Conservation (phyloP, 495 filamentous ascomycete species). For the Neurospora sp. region DNA sequence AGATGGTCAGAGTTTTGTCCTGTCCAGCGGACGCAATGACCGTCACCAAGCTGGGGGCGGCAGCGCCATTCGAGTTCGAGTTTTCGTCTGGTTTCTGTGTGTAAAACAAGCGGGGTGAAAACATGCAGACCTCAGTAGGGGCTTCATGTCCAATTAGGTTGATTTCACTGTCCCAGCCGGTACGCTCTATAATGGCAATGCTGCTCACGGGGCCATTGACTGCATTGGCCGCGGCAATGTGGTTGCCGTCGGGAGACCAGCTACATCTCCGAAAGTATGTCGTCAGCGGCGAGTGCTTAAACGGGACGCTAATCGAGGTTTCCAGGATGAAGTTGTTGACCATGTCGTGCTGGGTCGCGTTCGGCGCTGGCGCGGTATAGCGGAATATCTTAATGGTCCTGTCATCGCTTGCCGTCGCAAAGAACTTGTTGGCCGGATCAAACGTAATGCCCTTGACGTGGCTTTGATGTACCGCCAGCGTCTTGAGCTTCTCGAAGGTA, state of each 20-base stretch:
- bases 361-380: conserved; percentile 83
- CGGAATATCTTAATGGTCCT: conserved; percentile 94
- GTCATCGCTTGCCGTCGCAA: conserved; percentile 95
- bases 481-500: conserved; percentile 97
- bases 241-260: conserved; percentile 94
- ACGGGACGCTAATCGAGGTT: conserved; percentile 73
- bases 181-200: conserved; percentile 88
- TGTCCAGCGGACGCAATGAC: conserved; percentile 95
- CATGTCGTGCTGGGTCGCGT: conserved; percentile 87
- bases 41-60: conserved; percentile 52
- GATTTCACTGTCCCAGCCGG: conserved; percentile 91
- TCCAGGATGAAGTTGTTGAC: conserved; percentile 91
- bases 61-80: conserved; percentile 18
- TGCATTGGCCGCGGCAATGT: conserved; percentile 94
- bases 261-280: conserved; percentile 96
- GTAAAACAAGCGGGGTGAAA: conserved; percentile 80
- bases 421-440: conserved; percentile 98
- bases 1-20: conserved; percentile 89
- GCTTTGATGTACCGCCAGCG: conserved; percentile 79
- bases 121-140: conserved; percentile 93
- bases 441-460: conserved; percentile 99
- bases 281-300: conserved; percentile 78
- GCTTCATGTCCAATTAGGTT: conserved; percentile 96
- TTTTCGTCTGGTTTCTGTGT: conserved; percentile 51
- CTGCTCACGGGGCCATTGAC: conserved; percentile 96